Conservation (phyloP, 345 rosid genomes). For the Streptanthus diversifolius region DNA sequence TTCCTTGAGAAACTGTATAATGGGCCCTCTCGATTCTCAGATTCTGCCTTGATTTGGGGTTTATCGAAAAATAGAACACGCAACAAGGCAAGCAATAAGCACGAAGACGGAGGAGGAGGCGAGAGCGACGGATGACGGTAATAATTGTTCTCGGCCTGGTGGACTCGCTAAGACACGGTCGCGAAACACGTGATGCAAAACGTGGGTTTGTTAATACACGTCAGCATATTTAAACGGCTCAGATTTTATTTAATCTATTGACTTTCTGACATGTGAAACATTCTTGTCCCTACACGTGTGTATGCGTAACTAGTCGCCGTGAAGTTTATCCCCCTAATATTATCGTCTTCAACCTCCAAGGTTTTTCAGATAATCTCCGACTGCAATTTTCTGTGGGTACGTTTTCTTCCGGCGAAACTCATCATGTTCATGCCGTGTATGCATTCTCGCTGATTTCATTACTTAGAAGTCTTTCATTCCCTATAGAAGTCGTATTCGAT, state of each 20-base stretch:
- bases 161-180: constrained; percentile 1
- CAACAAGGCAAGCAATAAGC: neutral
- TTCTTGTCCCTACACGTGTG: neutral
- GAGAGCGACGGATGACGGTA: constrained; percentile 17
- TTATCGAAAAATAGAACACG: neutral
- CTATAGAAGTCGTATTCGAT: too few species aligned
- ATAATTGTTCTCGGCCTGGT: neutral
- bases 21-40: neutral
- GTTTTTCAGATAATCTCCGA: neutral
- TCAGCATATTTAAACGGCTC: constrained; percentile 1
- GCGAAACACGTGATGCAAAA: neutral
- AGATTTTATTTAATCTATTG: neutral
- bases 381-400: too few species aligned
- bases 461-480: too few species aligned
- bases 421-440: too few species aligned
- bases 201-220: neutral
- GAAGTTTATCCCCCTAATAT: neutral
- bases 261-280: neutral
- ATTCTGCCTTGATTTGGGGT: constrained; percentile 24
- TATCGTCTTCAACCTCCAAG: too few species aligned
- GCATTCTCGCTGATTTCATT: too few species aligned
- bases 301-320: neutral
- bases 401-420: too few species aligned
- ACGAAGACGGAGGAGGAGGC: neutral
- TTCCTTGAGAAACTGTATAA: too few species aligned